These are phyloP conservation scores for Hermanozyma aechmeae DNA, from an alignment of 805 yeast genomes.

Conservation along the genomic window DNA sequence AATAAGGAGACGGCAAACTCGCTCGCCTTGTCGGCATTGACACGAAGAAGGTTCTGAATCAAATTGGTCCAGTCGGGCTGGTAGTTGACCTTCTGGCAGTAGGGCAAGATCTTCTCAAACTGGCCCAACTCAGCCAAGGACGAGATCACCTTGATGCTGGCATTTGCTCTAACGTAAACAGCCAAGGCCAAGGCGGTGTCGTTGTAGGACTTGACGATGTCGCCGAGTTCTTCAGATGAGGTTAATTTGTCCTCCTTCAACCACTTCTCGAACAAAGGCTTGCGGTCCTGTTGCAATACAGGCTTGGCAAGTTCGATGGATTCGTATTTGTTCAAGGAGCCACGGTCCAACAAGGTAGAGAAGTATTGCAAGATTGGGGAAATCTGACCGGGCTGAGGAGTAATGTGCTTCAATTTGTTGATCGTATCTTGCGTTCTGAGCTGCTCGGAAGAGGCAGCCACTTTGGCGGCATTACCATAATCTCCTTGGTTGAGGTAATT, in stretches of 20 bases:
- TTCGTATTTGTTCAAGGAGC: slow-evolving; percentile 86
- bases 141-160: slow-evolving; percentile 83
- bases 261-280: slow-evolving; percentile 92
- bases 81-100: slow-evolving; percentile 81
- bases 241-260: slow-evolving; percentile 90
- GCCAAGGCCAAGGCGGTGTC: slow-evolving; percentile 84
- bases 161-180: slow-evolving; percentile 75
- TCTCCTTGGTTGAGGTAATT: slow-evolving; percentile 76
- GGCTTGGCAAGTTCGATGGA: slow-evolving; percentile 93
- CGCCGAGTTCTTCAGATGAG: slow-evolving; percentile 96
- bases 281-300: slow-evolving; percentile 89
- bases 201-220: slow-evolving; percentile 73
- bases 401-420: slow-evolving; percentile 81
- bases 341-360: slow-evolving; percentile 84
- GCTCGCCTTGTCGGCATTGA: slow-evolving; percentile 95
- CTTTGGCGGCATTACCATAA: slow-evolving; percentile 87
- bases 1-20: slow-evolving; percentile 89
- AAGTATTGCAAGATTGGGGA: slow-evolving; percentile 92
- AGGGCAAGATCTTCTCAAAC: slow-evolving; percentile 91
- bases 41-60: slow-evolving; percentile 83
- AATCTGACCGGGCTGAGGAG: slow-evolving; percentile 88
- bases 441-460: slow-evolving; percentile 91
- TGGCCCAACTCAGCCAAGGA: slow-evolving; percentile 92
- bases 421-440: slow-evolving; percentile 92
- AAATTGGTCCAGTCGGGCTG: slow-evolving; percentile 84